These are phyloP conservation scores for Cladorrhinum samala DNA, from an alignment of 495 filamentous ascomycete genomes.

Conservation along the genomic window DNA sequence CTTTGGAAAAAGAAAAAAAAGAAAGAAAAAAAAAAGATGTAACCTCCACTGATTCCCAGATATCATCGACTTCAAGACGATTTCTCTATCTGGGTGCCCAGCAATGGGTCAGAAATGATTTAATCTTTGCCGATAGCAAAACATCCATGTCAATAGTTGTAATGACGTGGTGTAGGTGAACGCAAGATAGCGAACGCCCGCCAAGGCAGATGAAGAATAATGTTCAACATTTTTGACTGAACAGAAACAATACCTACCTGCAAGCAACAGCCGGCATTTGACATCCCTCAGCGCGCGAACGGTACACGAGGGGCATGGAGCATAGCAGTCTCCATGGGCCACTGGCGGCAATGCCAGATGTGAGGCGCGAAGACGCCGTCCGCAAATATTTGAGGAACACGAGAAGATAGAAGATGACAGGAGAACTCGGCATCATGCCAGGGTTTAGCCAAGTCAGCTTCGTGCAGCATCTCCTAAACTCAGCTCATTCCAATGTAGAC, in stretches of 20 bases:
- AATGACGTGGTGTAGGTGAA: slow-evolving; percentile 33
- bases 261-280: neutral
- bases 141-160: slow-evolving; percentile 33
- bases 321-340: neutral
- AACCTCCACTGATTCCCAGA: slow-evolving; percentile 47
- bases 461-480: slow-evolving; percentile 11
- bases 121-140: slow-evolving; percentile 38
- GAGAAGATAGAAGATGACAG: neutral
- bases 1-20: neutral
- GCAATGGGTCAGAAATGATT: slow-evolving; percentile 35
- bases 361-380: no score
- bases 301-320: neutral
- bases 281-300: slow-evolving; percentile 1
- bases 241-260: neutral
- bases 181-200: slow-evolving; percentile 22
- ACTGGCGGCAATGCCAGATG: no score
- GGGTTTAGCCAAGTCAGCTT: slow-evolving; percentile 15
- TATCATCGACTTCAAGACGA: slow-evolving; percentile 42
- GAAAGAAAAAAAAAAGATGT: slow-evolving; percentile 22
- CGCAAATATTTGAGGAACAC: neutral
- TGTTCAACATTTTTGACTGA: neutral
- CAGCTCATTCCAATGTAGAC: neutral
- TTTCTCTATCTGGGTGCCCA: slow-evolving; percentile 44
- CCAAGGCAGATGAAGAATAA: slow-evolving; percentile 11
- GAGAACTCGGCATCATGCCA: neutral